Percentiles rank a stretch among this genome's conserved stretches.
phyloP scores from a whole-genome alignment of 1,284 basidiomycete genomes.

The Abortiporus biennis region DNA sequence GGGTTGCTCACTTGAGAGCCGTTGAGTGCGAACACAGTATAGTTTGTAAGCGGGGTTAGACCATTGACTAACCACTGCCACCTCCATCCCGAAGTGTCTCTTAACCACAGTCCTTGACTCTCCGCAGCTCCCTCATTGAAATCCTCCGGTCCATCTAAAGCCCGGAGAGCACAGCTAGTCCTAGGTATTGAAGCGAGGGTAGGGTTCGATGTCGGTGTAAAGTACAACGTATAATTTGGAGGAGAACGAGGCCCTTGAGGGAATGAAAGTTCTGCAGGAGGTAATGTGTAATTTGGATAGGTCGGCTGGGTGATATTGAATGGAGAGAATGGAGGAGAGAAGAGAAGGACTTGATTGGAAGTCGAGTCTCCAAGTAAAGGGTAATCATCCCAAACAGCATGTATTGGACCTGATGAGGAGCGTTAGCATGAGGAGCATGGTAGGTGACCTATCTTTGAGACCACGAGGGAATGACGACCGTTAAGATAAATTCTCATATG shows the following conservation, averaged over 20 bases:
- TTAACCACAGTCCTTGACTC: slow-evolving; percentile 46
- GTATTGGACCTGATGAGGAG: slow-evolving; percentile 34
- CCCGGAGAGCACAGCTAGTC: slow-evolving; percentile 53
- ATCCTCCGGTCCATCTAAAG: slow-evolving; percentile 19
- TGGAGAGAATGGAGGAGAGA: slow-evolving; percentile 56
- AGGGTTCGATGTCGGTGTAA: slow-evolving; percentile 39
- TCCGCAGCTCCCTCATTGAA: slow-evolving; percentile 8
- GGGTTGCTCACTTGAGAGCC: slow-evolving; percentile 52
- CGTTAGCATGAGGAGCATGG: not conserved
- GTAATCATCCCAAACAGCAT: slow-evolving; percentile 33
- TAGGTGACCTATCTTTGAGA: too few species aligned
- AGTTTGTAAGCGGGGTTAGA: slow-evolving; percentile 60
- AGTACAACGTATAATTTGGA: slow-evolving; percentile 48
- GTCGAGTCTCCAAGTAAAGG: slow-evolving; percentile 77
- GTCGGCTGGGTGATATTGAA: slow-evolving; percentile 31
- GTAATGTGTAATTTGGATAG: slow-evolving; percentile 81
- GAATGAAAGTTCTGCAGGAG: slow-evolving; percentile 47
- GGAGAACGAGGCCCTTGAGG: slow-evolving; percentile 31
- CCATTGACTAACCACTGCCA: slow-evolving; percentile 59
- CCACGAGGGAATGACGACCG: too few species aligned
- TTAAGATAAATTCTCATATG: slow-evolving; percentile 2
- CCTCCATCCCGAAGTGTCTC: slow-evolving; percentile 53
- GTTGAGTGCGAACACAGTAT: slow-evolving; percentile 58
- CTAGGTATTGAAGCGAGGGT: slow-evolving; percentile 39
- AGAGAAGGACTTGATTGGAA: slow-evolving; percentile 67